Evolutionary conservation across 805 yeast genomes (phyloP).

Genomic region (Torulaspora microellipsoides): DNA sequence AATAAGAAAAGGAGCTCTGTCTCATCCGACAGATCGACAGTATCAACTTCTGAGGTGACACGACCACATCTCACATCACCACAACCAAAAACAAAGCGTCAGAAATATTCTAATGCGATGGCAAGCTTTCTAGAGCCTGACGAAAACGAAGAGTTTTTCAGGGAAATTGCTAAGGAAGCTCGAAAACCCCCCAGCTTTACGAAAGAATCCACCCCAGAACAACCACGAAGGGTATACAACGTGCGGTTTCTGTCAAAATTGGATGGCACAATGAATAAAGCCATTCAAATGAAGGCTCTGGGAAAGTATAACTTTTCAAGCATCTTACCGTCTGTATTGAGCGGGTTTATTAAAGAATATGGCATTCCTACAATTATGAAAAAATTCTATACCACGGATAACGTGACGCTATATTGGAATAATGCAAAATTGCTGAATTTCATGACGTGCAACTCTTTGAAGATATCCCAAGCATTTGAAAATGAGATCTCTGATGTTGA

Average conservation of each 20-base stretch:
- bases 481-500: constrained; percentile 25
- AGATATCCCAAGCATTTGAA: constrained; percentile 21
- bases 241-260: constrained; percentile 27
- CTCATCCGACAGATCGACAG: not conserved
- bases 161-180: constrained; percentile 18
- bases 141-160: constrained; percentile 27
- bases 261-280: constrained; percentile 26
- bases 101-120: constrained; percentile 1
- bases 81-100: constrained; percentile 4
- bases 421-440: constrained; percentile 28
- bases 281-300: constrained; percentile 27
- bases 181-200: constrained; percentile 6
- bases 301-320: constrained; percentile 27
- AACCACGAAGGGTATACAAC: constrained; percentile 23
- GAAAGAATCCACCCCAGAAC: constrained; percentile 10
- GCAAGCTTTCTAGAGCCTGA: constrained; percentile 12
- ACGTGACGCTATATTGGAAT: constrained; percentile 28
- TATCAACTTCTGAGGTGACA: not conserved
- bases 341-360: constrained; percentile 21
- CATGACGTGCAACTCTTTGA: constrained; percentile 32
- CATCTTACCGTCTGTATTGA: constrained; percentile 28
- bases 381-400: constrained; percentile 18
- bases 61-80: constrained; percentile 1
- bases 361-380: constrained; percentile 17
- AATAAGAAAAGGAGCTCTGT: too few relatives aligned